phyloP scores from a whole-genome alignment of 352 stramenopile species.

The Blastocystis sp. region DNA sequence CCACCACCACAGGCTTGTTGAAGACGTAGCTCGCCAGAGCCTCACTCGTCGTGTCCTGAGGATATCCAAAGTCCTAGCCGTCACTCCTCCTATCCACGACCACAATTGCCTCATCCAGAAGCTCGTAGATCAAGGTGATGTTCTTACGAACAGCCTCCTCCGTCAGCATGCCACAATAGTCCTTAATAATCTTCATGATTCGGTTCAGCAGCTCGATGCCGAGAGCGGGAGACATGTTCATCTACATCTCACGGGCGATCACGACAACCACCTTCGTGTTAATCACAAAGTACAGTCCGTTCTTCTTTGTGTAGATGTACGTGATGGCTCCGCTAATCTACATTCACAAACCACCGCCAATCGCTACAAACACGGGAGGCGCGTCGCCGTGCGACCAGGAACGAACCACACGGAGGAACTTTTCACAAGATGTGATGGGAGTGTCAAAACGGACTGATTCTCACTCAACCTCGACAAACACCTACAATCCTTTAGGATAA shows the following conservation, averaged over 20 bases:
- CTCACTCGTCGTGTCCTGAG: conserved; percentile 90
- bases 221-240: conserved; percentile 86
- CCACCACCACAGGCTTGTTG: conserved; percentile 81
- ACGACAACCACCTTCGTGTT: conserved; percentile 70
- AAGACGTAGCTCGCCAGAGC: conserved; percentile 91
- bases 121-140: conserved; percentile 96
- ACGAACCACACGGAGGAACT: conserved; percentile 97
- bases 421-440: conserved; percentile 69
- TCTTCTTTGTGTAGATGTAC: conserved; percentile 93
- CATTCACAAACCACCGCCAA: not conserved
- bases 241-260: not conserved
- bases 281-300: conserved; percentile 91
- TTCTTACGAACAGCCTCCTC: conserved; percentile 98
- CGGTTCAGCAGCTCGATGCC: conserved; percentile 86
- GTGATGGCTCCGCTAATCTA: conserved; percentile 84
- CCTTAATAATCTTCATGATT: conserved; percentile 90
- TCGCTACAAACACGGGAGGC: conserved; percentile 77
- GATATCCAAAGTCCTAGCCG: conserved; percentile 83
- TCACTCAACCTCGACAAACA: not conserved
- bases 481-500: conserved; percentile 85
- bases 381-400: conserved; percentile 92
- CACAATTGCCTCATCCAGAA: conserved; percentile 81
- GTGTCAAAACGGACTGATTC: conserved; percentile 48
- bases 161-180: conserved; percentile 95
- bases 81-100: conserved; percentile 65